Base-by-base conservation (phyloP, 495 filamentous ascomycete species). In the Tuber aestivum region DNA sequence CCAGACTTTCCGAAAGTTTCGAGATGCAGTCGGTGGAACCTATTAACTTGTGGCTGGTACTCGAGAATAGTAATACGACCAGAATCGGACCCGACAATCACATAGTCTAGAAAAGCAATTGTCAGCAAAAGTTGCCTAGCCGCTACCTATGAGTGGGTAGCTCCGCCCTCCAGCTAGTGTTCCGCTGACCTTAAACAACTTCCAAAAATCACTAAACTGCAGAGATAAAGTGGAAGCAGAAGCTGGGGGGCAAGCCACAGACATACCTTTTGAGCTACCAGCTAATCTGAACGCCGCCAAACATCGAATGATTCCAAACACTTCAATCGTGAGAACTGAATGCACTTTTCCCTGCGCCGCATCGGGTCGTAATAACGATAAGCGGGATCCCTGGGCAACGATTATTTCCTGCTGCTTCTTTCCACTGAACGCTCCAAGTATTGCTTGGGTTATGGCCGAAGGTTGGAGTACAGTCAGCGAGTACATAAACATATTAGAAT, bases 1-100 rank as follows among this genome's bases (percentile, higher is more conserved):
- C 95, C 96, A 20, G 94, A 97, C 84, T 98, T 98, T 71, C 96
- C 96, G 82, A 97, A 99, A 4, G 96, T 99, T 85, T 99, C 96
- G 45, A 96, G 88, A 82, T 97, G 94, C 76, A 98, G 89, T 27
- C 93, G 89, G 80, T 91, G 92, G 84, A 98, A 97, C 73, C 90
- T 89, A 83, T 97, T 97, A 83, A 93, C 90, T 14, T 92, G 89
- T 20, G 92, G 92, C 32, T 94, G 87, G 84, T 97, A 99, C 84
- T 99, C 94, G 83, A 97, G 87, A 83, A 97, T 93, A 37, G 93
- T 91, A 79, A 98, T 95, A 27, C 95, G 92, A 78, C 96, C 96
- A 42, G 94, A 97, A 84, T 99, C 96, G 38, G 94, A 95, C 38
- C 93, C 92, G 80, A 99, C 90, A 78, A 97, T 94, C 75, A 99